A percentile compares a stretch with the other conserved stretches of the same genome.
Conservation (phyloP, 768 basidiomycete species). For the Amanita fuliginea region DNA sequence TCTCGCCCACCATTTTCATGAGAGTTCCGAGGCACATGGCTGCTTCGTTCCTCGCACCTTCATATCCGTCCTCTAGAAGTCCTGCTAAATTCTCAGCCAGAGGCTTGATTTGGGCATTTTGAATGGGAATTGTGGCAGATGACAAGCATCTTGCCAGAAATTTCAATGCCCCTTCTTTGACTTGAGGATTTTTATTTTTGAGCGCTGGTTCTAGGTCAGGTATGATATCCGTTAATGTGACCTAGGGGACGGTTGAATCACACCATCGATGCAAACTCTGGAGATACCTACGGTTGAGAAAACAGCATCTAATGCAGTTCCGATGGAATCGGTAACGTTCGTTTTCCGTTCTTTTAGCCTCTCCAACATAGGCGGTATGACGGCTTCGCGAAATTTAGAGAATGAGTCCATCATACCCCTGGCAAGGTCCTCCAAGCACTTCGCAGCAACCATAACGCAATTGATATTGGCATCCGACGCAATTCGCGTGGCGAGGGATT, state of each 20-base stretch:
- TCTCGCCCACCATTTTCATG: conserved; percentile 96
- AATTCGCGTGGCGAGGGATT: conserved; percentile 69
- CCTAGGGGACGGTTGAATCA: conserved; percentile 31
- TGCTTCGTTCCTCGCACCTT: conserved; percentile 85
- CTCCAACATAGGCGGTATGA: conserved; percentile 74
- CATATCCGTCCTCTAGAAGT: conserved; percentile 80
- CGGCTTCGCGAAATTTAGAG: conserved; percentile 56
- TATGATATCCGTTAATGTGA: conserved; percentile 66
- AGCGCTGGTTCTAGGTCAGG: conserved; percentile 72
- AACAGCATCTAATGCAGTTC: conserved; percentile 78
- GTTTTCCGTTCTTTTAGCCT: conserved; percentile 90
- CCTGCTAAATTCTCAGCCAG: conserved; percentile 65
- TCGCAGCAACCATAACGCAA: conserved; percentile 84
- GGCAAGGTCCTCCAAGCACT: conserved; percentile 76
- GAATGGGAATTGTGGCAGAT: conserved; percentile 58
- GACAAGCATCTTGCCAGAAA: conserved; percentile 75
- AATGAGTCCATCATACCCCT: conserved; percentile 72
- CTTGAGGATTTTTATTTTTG: conserved; percentile 90
- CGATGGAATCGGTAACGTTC: conserved; percentile 83
- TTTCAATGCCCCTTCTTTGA: conserved; percentile 86
- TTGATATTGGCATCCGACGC: conserved; percentile 90
- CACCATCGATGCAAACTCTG: conserved; percentile 7
- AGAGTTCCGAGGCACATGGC: conserved; percentile 79
- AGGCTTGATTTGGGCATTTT: conserved; percentile 67
- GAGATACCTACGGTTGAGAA: conserved; percentile 58